Percentiles rank a stretch among this genome's conserved stretches.
These are phyloP conservation scores for Hyaloperonospora brassicae DNA, from an alignment of 352 stramenopile species.

Conservation along the genomic window DNA sequence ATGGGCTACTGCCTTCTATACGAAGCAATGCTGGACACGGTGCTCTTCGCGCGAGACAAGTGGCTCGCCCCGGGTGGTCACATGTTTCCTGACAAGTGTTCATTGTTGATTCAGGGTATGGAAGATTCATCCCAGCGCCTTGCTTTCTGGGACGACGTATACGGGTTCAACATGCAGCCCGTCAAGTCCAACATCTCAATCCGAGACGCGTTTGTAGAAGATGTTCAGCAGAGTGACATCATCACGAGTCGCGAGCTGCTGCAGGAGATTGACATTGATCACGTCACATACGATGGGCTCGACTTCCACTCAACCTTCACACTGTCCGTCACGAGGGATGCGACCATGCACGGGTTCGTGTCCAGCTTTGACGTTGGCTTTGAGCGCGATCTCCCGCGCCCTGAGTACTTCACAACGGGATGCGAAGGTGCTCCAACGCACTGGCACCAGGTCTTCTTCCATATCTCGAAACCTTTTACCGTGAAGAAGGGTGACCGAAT, in stretches of 20 bases:
- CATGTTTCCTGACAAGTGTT: slow-evolving; percentile 96
- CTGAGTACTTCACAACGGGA: slow-evolving; percentile 93
- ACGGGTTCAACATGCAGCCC: slow-evolving; percentile 97
- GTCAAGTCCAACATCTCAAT: slow-evolving; percentile 93
- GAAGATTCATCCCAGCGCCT: slow-evolving; percentile 61
- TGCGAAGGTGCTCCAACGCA: slow-evolving; percentile 90
- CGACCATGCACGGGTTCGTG: slow-evolving; percentile 92
- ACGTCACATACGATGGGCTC: slow-evolving; percentile 90
- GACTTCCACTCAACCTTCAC: slow-evolving; percentile 89
- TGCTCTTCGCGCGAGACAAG: slow-evolving; percentile 94
- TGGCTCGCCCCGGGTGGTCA: slow-evolving; percentile 91
- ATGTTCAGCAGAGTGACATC: slow-evolving; percentile 84
- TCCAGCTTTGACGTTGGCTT: slow-evolving; percentile 98
- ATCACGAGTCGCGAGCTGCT: slow-evolving; percentile 85
- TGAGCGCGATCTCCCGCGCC: slow-evolving; percentile 84
- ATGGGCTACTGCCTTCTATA: slow-evolving; percentile 98
- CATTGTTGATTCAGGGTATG: slow-evolving; percentile 88
- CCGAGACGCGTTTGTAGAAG: slow-evolving; percentile 93
- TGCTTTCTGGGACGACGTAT: slow-evolving; percentile 95
- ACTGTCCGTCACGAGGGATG: slow-evolving; percentile 78
- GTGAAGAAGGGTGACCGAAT: slow-evolving; percentile 74
- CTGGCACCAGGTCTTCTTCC: slow-evolving; percentile 99
- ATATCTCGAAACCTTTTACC: slow-evolving; percentile 77
- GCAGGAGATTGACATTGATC: slow-evolving; percentile 83
- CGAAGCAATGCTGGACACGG: slow-evolving; percentile 97